phyloP scores from a whole-genome alignment of 2,329 filamentous ascomycete genomes.

The Fusarium cicatricum region DNA sequence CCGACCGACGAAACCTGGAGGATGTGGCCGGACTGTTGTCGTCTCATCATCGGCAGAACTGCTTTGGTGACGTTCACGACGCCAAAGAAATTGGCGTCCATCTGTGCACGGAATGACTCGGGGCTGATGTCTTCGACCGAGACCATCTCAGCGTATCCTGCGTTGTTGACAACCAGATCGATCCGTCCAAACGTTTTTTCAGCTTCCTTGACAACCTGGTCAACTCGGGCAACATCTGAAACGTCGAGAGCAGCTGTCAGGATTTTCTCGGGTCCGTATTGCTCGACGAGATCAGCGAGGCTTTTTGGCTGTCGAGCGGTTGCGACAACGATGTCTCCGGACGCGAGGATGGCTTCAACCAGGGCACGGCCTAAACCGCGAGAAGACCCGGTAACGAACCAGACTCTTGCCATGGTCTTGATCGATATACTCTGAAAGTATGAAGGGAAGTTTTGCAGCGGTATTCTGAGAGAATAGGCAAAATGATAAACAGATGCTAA shows the following conservation, averaged over 20 bases:
- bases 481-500: too few relatives aligned
- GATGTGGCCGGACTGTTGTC: slow-evolving; percentile 45
- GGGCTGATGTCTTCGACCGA: slow-evolving; percentile 62
- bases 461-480: too few relatives aligned
- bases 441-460: too few relatives aligned
- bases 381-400: slow-evolving; percentile 59
- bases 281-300: slow-evolving; percentile 47
- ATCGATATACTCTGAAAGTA: too few relatives aligned
- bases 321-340: slow-evolving; percentile 55
- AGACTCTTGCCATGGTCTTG: slow-evolving; percentile 45
- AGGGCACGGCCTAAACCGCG: slow-evolving; percentile 57
- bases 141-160: slow-evolving; percentile 63
- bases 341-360: slow-evolving; percentile 48
- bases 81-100: slow-evolving; percentile 69
- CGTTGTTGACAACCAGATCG: slow-evolving; percentile 69
- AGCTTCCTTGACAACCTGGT: slow-evolving; percentile 46
- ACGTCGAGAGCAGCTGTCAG: slow-evolving; percentile 62
- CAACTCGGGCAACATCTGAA: slow-evolving; percentile 51
- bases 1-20: slow-evolving; percentile 52
- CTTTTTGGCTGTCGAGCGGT: slow-evolving; percentile 52
- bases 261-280: slow-evolving; percentile 53
- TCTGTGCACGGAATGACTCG: slow-evolving; percentile 58
- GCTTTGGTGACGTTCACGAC: slow-evolving; percentile 61
- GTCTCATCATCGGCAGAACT: slow-evolving; percentile 47
- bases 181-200: slow-evolving; percentile 60